These are phyloP conservation scores for Maudiozyma saulgeensis DNA, from an alignment of 805 yeast species.

Conservation along the genomic window DNA sequence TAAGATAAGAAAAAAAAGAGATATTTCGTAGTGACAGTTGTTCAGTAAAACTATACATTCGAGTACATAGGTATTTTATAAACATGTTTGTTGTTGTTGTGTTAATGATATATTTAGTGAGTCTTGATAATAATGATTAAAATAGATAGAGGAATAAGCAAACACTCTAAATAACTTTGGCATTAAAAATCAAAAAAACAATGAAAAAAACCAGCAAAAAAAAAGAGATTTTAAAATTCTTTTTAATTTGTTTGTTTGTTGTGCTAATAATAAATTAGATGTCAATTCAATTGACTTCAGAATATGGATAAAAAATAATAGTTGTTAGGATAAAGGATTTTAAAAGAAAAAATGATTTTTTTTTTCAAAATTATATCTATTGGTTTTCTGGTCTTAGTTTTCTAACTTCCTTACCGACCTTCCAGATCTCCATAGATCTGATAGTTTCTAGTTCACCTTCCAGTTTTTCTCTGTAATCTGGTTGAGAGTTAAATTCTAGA, in stretches of 20 bases:
- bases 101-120: neutral
- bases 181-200: neutral
- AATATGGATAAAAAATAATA: constrained; percentile 1
- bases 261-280: neutral
- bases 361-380: no score
- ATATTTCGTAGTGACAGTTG: neutral
- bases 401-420: constrained; percentile 98
- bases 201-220: neutral
- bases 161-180: no score
- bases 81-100: neutral
- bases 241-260: neutral
- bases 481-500: constrained; percentile 94
- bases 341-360: no score
- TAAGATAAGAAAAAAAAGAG: no score
- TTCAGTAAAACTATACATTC: constrained; percentile 1
- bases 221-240: neutral
- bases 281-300: constrained; percentile 27
- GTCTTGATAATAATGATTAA: no score
- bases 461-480: constrained; percentile 94
- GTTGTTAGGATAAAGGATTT: no score
- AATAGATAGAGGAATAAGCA: no score
- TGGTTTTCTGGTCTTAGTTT: constrained; percentile 99
- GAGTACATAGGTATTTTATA: neutral
- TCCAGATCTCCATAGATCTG: constrained; percentile 99
- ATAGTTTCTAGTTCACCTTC: constrained; percentile 87